Base-by-base conservation (phyloP, 176 grass and related monocot species). In the Juncus inflexus region DNA sequence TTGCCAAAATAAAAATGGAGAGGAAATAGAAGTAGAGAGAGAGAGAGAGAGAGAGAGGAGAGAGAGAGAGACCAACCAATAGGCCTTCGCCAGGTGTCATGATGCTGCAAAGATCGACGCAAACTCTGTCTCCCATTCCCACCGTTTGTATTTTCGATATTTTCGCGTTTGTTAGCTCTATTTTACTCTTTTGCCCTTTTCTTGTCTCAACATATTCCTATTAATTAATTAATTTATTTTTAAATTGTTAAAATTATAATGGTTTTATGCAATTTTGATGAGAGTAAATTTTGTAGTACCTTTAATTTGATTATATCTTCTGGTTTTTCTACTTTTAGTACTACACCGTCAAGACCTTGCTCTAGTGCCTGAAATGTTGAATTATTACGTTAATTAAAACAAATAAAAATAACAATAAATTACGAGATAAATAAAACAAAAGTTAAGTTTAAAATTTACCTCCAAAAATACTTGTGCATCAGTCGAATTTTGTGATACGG, bases 201-300 rank as follows among this genome's bases (percentile, higher is more conserved):
- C 88, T 89, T 84, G 82, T 89, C 64, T 99, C 80, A 79, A 92
- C 77, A 86, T 99, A 99, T 64, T 88, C 88, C 88, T 92, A 75
- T 85, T n/a, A n/a, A n/a, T n/a, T n/a, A n/a, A n/a, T n/a, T n/a
- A n/a, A n/a, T n/a, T n/a, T n/a, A n/a, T n/a, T n/a, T 80, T 73
- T 65, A 83, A 13, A 65, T 63, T 64, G 2, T 72, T 45, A 50
- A 80, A 76, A 73, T 10, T 62, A 1, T 4, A 67, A 35, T 58
- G 62, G n/a, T 5, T 35, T 37, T 37, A 58, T 71, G n/a, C 36
- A 42, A 42, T 6, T 5, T 40, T 28, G 3, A 10, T 55, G 12
- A 45, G 42, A 47, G 9, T 6, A 42, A 71, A 45, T 40, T 10
- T 40, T 7, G 49, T 74, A 75, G 61, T 79, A 86, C 94, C 83